A percentile compares a stretch with the other conserved stretches of the same genome.
Evolutionary conservation across 2,329 filamentous ascomycete genomes (phyloP).

Genomic region (Claviceps quebecensis): DNA sequence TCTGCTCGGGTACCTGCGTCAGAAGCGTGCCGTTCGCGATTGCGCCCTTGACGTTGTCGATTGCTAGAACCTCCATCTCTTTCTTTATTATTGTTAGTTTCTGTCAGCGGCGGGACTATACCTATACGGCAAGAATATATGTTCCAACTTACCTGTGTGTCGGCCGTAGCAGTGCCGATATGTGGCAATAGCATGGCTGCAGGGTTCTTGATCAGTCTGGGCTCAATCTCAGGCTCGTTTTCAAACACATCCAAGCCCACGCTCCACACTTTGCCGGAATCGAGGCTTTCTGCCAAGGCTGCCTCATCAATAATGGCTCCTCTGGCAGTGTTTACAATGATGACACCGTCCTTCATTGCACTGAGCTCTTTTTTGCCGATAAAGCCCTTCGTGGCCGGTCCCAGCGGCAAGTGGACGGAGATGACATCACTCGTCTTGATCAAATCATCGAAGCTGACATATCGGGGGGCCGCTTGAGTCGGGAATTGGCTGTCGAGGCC

Average conservation of each 20-base stretch:
- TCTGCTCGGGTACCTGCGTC: slow-evolving; percentile 9
- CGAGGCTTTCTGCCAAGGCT: slow-evolving; percentile 37
- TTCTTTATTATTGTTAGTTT: slow-evolving; percentile 1
- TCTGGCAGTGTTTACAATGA: slow-evolving; percentile 44
- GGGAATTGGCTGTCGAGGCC: slow-evolving; percentile 27
- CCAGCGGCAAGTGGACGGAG: slow-evolving; percentile 37
- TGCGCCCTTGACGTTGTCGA: slow-evolving; percentile 21
- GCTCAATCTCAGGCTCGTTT: slow-evolving; percentile 45
- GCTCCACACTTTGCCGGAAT: slow-evolving; percentile 38
- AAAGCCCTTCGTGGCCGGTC: slow-evolving; percentile 36
- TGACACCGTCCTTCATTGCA: slow-evolving; percentile 39
- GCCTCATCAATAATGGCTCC: slow-evolving; percentile 43
- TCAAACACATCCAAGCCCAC: slow-evolving; percentile 45
- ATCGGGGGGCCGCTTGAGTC: slow-evolving; percentile 2
- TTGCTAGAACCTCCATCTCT: slow-evolving; percentile 16
- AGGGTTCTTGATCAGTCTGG: slow-evolving; percentile 42
- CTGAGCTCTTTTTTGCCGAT: slow-evolving; percentile 35
- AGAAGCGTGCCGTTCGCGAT: slow-evolving; percentile 7
- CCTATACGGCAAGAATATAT: neutral
- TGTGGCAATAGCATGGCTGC: slow-evolving; percentile 51
- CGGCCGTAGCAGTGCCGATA: slow-evolving; percentile 51
- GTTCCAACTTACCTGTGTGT: slow-evolving; percentile 18
- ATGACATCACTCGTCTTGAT: slow-evolving; percentile 39
- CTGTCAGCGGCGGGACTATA: neutral
- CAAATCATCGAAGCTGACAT: slow-evolving; percentile 42